Conservation (phyloP, 108 stramenopile genomes). For the Seminavis robusta region DNA sequence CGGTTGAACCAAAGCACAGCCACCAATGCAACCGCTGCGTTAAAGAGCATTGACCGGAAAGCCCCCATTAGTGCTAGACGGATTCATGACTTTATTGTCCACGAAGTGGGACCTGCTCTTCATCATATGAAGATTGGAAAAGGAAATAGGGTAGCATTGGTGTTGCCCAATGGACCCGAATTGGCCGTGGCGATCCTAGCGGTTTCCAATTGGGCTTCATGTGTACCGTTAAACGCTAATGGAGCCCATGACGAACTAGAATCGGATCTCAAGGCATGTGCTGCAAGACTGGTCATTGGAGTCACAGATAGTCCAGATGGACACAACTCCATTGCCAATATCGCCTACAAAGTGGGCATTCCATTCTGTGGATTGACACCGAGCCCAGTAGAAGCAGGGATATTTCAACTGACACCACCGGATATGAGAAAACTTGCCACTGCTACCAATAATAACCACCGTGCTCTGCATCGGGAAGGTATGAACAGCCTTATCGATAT, state of each 20-base stretch:
- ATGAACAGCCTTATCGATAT: background rate
- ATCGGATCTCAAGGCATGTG: conserved; percentile 23
- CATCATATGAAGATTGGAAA: conserved; percentile 41
- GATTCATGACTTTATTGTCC: conserved; percentile 35
- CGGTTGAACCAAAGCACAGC: background rate
- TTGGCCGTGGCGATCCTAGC: conserved; percentile 45
- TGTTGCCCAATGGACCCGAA: conserved; percentile 57
- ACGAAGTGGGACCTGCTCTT: conserved; percentile 33
- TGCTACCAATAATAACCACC: background rate
- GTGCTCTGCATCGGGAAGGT: background rate
- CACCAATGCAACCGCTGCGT: background rate
- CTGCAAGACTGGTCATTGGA: conserved; percentile 29
- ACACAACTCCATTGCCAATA: conserved; percentile 12
- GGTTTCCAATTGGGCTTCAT: conserved; percentile 37
- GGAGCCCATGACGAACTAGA: conserved; percentile 38
- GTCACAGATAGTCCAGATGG: background rate
- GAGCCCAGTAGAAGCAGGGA: conserved; percentile 22
- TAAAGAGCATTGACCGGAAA: conserved; percentile 1
- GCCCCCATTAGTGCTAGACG: conserved; percentile 33
- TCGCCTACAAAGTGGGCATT: conserved; percentile 30
- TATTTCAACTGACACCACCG: conserved; percentile 28
- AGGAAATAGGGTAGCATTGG: conserved; percentile 40
- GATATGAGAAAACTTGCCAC: background rate
- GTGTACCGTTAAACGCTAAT: conserved; percentile 47
- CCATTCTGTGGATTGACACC: conserved; percentile 28